Base-by-base conservation (phyloP, 495 filamentous ascomycete species). In the Stereocaulon alpinum region DNA sequence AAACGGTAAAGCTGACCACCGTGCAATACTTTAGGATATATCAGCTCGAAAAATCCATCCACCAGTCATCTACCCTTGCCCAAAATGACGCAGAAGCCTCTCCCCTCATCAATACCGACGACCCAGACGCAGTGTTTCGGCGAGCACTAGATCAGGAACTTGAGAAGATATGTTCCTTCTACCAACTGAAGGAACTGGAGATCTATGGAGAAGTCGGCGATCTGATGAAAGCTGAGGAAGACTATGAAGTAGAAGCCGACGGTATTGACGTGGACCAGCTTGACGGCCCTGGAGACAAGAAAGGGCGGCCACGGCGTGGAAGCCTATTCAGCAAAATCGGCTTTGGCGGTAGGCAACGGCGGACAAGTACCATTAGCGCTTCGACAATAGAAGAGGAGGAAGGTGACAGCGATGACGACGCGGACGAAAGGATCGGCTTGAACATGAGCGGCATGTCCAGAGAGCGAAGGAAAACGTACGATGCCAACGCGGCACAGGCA, bases 91-190 rank as follows among this genome's bases (percentile, higher is more conserved):
- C 82, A 56, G 93, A 98, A 75, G 83, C 84, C 15, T 86, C 90
- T 14, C 92, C 93, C 3, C 79, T 96, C 24, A 83, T 98, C 55
- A 80, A 79, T 47, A 71, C 70, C 42, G 72, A 80, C 53, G 56
- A 95, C 63, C 82, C 89, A 34, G 91, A 97, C 71, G 72, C 76
- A 17, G 74, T 89, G 58, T 98, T 96, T 66, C 76, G 76, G 52
- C 82, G 84, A 56, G 85, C 89, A 32, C 78, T 98, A 10, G 93
- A 97, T 71, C 77, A 83, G 3, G 93, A 97, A 69, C 73, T 98
- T 56, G 90, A 96, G 70, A 97, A 96, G 75, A 86, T 97, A 56
- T 87, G 82, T 67, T 86, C 84, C 2, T 98, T 97, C 72, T 97
- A 89, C 72, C 80, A 81, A 58, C 72, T 86, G 51, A 97, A 97